phyloP scores from a whole-genome alignment of 2,329 filamentous ascomycete species.

The Erysiphe pulchra region DNA sequence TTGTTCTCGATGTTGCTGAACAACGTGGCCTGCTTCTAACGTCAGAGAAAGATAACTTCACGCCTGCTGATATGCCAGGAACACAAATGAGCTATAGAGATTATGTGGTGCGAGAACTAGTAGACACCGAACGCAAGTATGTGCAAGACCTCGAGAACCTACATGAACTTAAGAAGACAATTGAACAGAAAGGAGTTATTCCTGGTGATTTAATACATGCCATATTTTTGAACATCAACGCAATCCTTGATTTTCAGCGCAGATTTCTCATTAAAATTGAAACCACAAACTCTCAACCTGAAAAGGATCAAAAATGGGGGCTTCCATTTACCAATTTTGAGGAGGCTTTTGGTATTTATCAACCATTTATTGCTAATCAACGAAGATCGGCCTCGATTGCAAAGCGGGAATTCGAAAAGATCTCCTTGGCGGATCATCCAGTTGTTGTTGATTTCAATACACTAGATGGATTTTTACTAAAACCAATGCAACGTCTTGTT shows the following conservation, averaged over 20 bases:
- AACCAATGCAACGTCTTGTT: constrained; percentile 84
- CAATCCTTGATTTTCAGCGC: constrained; percentile 82
- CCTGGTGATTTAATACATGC: constrained; percentile 77
- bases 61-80: constrained; percentile 20
- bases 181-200: constrained; percentile 70
- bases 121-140: constrained; percentile 91
- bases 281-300: constrained; percentile 67
- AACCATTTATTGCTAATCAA: constrained; percentile 93
- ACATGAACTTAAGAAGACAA: constrained; percentile 68
- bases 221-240: constrained; percentile 91
- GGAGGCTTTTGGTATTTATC: constrained; percentile 75
- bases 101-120: constrained; percentile 72
- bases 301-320: constrained; percentile 73
- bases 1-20: constrained; percentile 68
- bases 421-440: constrained; percentile 44
- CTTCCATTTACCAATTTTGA: constrained; percentile 66
- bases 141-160: constrained; percentile 90
- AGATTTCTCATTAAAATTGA: constrained; percentile 89
- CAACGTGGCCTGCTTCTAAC: constrained; percentile 46
- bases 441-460: constrained; percentile 76
- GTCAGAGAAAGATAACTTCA: constrained; percentile 25
- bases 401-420: constrained; percentile 65
- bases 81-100: constrained; percentile 51
- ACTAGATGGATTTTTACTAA: constrained; percentile 75
- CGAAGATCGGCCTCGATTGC: constrained; percentile 71